Evolutionary conservation across 2,329 filamentous ascomycete species (phyloP).

Genomic region (Pyricularia pennisetigena): DNA sequence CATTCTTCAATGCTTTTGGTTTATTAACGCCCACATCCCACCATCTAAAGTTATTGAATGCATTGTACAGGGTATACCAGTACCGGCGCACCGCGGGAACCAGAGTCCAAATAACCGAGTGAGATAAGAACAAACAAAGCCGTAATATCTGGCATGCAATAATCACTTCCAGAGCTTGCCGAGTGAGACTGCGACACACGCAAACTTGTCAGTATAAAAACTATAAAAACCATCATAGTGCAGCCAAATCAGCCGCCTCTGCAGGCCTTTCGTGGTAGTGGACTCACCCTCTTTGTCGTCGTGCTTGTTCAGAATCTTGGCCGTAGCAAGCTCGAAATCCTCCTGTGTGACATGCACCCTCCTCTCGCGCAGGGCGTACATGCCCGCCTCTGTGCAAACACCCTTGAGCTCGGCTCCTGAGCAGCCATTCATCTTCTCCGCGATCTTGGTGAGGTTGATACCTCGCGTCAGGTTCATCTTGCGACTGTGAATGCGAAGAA

Average conservation of each 20-base stretch:
- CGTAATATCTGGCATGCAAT: neutral
- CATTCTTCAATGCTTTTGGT: neutral
- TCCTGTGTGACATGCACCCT: conserved; percentile 98
- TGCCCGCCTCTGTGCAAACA: conserved; percentile 96
- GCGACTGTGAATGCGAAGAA: conserved; percentile 91
- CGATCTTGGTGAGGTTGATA: conserved; percentile 96
- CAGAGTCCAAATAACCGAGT: neutral
- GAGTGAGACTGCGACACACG: conserved; percentile 33
- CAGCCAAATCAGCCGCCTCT: neutral
- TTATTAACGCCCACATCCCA: conserved; percentile 3
- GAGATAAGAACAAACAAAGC: neutral
- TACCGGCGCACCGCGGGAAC: neutral
- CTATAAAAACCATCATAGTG: conserved; percentile 21
- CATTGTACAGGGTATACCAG: conserved; percentile 2
- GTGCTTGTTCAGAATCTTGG: conserved; percentile 99
- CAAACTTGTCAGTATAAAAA: conserved; percentile 21
- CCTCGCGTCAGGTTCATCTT: conserved; percentile 98
- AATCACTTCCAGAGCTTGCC: conserved; percentile 58
- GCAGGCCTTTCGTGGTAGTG: neutral
- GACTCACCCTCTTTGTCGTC: conserved; percentile 76
- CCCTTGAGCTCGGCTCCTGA: conserved; percentile 97
- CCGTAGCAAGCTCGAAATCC: conserved; percentile 95
- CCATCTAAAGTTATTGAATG: conserved; percentile 2
- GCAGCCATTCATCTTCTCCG: conserved; percentile 99
- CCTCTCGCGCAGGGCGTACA: conserved; percentile 93